Evolutionary conservation across 805 yeast genomes (phyloP), one percentile per base, ranked within the genome.

Genomic region (Metschnikowia similis): DNA sequence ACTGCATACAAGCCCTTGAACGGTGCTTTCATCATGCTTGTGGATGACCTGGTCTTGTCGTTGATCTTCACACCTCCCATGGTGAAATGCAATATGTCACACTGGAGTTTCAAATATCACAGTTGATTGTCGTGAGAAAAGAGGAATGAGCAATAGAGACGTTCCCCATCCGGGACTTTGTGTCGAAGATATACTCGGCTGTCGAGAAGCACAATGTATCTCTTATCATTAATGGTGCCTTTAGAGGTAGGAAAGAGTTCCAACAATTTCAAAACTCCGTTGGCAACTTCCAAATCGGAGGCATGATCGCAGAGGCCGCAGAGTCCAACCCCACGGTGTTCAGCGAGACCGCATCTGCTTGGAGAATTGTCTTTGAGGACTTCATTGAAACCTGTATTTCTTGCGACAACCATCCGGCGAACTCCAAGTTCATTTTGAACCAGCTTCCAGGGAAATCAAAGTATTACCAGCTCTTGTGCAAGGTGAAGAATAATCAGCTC

Each of bases 231-330:
- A 94, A 94, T 64, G 99, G 99, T 6, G 89, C 80, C 21, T 68
- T 94, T 4, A 68, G 68, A 44, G 72, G 80, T 45, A 71, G 82
- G 40, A 53, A 60, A 4, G 94, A 91, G 48, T 81, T 77, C 52
- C 52, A 57, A 7, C 69, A 70, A 27, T 61, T 91, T 38, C 84
- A 81, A 59, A 56, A 66, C 8, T 63, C 67, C n/a, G 79, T 77
- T 56, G 81, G 84, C 0, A 75, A 76, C 1, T 79, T 80, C 46
- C 68, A 61, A 8, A 56, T 85, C n/a, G 96, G 98, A 4, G 91
- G 89, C 6, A 92, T 94, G 99, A 83, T 91, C 60, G 99, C 97
- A 1, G 85, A 89, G 31, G 82, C 83, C 30, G 98, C 97, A 0
- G 98, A 94, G 67, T 62, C 77, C 6, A 91, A 94, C 62, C 94